These are phyloP conservation scores for Leersia perrieri DNA, from an alignment of 176 grass and related monocot species.

Conservation along the genomic window DNA sequence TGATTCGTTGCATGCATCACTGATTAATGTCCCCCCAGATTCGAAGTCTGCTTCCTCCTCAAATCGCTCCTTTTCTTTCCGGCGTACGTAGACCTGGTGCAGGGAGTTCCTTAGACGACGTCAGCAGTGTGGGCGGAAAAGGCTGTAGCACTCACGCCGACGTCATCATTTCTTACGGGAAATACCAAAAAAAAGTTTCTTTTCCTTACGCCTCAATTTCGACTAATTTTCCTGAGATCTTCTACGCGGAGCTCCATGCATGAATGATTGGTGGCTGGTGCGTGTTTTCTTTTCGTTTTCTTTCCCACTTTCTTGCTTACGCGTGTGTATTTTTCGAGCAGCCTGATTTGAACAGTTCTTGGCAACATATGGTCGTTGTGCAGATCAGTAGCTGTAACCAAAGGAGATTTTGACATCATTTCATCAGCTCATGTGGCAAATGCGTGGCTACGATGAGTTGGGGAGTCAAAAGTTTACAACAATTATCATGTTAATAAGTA, in stretches of 20 bases:
- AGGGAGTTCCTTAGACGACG: background rate
- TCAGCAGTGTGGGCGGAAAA: background rate
- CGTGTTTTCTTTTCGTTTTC: background rate
- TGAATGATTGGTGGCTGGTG: background rate
- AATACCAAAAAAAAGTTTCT: background rate
- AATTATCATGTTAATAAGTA: too few relatives aligned
- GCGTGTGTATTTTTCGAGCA: background rate
- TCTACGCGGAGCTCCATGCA: background rate
- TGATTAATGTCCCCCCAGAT: background rate
- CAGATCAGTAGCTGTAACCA: background rate
- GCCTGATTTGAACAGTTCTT: background rate
- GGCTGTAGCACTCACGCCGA: background rate
- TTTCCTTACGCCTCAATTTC: background rate
- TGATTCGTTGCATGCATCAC: background rate
- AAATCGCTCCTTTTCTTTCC: background rate
- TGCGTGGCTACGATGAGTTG: background rate
- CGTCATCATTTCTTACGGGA: background rate
- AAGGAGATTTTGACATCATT: background rate
- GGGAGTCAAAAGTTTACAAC: too few relatives aligned
- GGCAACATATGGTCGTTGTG: background rate
- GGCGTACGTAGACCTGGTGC: background rate
- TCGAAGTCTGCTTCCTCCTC: background rate
- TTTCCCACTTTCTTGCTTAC: background rate
- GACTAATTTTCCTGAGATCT: background rate
- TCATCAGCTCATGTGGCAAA: background rate